Evolutionary conservation across 2,329 filamentous ascomycete genomes (phyloP).

Genomic region (Sclerotinia trifoliorum): DNA sequence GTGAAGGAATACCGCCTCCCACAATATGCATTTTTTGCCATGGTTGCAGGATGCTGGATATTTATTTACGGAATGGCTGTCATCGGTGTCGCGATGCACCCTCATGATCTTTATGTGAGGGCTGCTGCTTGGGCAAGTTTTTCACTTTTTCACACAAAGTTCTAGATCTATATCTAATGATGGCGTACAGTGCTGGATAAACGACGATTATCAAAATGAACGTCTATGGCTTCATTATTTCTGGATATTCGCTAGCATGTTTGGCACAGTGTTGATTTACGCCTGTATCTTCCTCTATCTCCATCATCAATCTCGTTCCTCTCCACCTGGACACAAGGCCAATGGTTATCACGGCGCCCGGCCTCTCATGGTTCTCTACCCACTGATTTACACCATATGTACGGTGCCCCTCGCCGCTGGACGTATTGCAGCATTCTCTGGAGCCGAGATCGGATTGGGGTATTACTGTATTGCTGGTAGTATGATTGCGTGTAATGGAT

Average conservation of each 20-base stretch:
- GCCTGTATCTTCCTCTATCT: constrained; percentile 38
- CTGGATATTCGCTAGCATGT: constrained; percentile 58
- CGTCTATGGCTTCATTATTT: constrained; percentile 63
- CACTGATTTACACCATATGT: constrained; percentile 66
- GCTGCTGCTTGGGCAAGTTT: constrained; percentile 60
- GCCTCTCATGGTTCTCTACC: constrained; percentile 63
- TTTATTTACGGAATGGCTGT: constrained; percentile 59
- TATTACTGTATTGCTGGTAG: constrained; percentile 60
- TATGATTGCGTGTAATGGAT: constrained; percentile 57
- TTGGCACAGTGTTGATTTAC: constrained; percentile 51
- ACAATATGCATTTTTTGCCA: constrained; percentile 49
- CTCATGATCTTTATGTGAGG: constrained; percentile 56
- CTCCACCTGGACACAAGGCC: background rate
- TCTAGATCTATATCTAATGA: background rate
- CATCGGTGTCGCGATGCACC: constrained; percentile 45
- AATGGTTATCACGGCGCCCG: constrained; percentile 29
- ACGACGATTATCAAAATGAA: constrained; percentile 51
- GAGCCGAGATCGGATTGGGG: constrained; percentile 48
- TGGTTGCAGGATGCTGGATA: constrained; percentile 53
- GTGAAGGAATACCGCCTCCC: constrained; percentile 55
- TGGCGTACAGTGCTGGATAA: constrained; percentile 60
- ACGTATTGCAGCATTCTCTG: constrained; percentile 62
- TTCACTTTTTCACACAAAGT: background rate
- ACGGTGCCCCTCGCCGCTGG: constrained; percentile 65
- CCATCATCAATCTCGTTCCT: constrained; percentile 18